Evolutionary conservation across 2,329 filamentous ascomycete genomes (phyloP).

Genomic region (Alternaria brassicae): DNA sequence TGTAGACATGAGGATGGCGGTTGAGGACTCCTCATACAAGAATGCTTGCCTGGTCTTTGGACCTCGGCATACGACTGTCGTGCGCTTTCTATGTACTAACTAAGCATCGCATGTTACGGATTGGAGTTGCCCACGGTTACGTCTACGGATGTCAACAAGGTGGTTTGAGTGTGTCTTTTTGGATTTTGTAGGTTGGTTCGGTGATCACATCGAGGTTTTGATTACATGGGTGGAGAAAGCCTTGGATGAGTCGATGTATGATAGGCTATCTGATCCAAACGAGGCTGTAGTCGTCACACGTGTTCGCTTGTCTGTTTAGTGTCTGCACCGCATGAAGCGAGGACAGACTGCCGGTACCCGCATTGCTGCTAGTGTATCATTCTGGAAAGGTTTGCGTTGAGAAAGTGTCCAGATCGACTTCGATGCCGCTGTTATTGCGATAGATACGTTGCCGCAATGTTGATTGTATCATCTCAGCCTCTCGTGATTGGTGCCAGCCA

Average conservation of each 20-base stretch:
- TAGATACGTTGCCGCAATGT: neutral
- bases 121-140: slow-evolving; percentile 6
- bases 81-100: slow-evolving; percentile 23
- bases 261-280: slow-evolving; percentile 9
- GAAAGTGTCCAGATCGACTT: neutral
- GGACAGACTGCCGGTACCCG: slow-evolving; percentile 16
- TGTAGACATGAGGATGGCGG: slow-evolving; percentile 33
- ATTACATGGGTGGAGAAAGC: slow-evolving; percentile 1
- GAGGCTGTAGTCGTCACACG: slow-evolving; percentile 16
- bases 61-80: slow-evolving; percentile 8
- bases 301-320: slow-evolving; percentile 31
- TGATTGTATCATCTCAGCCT: neutral
- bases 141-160: neutral
- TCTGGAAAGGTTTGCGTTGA: neutral
- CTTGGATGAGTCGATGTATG: slow-evolving; percentile 17
- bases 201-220: slow-evolving; percentile 6
- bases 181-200: slow-evolving; percentile 1
- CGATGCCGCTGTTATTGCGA: neutral
- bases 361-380: neutral
- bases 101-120: slow-evolving; percentile 13
- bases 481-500: slow-evolving; percentile 5
- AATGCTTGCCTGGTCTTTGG: slow-evolving; percentile 6
- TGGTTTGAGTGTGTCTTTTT: neutral
- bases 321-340: slow-evolving; percentile 30
- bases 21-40: slow-evolving; percentile 31